Evolutionary conservation across 2,329 filamentous ascomycete genomes (phyloP), one percentile per base, ranked within the genome.

Genomic region (Fusarium hainanense): DNA sequence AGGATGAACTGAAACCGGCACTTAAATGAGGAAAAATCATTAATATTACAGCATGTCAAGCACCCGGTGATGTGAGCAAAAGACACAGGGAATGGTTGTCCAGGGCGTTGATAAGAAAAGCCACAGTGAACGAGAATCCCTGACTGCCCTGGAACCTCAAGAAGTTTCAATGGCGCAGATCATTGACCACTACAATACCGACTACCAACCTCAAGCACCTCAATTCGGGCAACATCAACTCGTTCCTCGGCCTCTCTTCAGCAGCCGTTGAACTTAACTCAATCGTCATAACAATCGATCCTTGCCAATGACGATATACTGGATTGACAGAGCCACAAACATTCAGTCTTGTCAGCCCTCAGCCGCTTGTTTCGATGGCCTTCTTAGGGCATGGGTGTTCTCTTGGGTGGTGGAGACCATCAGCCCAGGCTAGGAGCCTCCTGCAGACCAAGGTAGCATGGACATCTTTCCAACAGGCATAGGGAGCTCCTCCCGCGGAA

Each of bases 301-400:
- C 28, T 61, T 54, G 20, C 18, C 55, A 69, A 63, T 51, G 66
- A 66, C 61, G 52, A 63, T 43, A 49, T 51, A 4, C 28, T 49
- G 56, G 52, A 47, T 43, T 37, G 52, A 41, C 52, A 61, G 41
- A 61, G 42, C 57, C 52, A 42, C 49, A 63, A 32, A 37, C 44
- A 43, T 20, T 43, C 25, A 50, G 48, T 28, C 59, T 54, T 62
- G 23, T n/a, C 41, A 54, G 40, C 65, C 52, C 58, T 69, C 48
- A 41, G 55, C 43, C 42, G 27, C 37, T 61, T 51, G 47, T 46
- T 69, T 69, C 67, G 67, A 63, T 52, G 34, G 28, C 42, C 46
- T 70, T 69, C 54, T 57, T 69, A 69, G 66, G 66, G 66, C 66
- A 70, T 70, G 66, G 61, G 40, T 61, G 51, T 41, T 65, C 34